A percentile compares a stretch with the other conserved stretches of the same genome.
Evolutionary conservation across 2,329 filamentous ascomycete genomes (phyloP).

Genomic region (Domatiomyces catenatus): DNA sequence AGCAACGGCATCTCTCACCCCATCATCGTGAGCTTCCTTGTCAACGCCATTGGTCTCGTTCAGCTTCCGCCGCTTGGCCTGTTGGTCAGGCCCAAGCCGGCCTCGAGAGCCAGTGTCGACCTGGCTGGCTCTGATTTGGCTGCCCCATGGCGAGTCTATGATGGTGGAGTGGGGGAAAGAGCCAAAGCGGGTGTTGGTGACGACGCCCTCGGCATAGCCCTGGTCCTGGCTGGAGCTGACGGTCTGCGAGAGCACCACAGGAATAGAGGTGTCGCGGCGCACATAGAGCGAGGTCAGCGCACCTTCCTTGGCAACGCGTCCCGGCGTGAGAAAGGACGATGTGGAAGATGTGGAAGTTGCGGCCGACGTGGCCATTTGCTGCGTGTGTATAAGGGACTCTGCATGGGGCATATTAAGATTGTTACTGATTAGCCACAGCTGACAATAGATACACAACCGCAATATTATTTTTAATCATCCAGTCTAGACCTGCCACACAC

Average conservation of each 20-base stretch:
- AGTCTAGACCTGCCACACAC: no score
- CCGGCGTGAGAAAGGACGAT: slow-evolving; percentile 69
- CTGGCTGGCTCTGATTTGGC: slow-evolving; percentile 73
- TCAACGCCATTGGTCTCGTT: slow-evolving; percentile 20
- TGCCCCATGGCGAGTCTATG: slow-evolving; percentile 71
- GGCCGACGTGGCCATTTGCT: slow-evolving; percentile 5
- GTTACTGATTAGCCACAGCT: no score
- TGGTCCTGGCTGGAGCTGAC: slow-evolving; percentile 41
- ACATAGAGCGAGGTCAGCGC: slow-evolving; percentile 73
- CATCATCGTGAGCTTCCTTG: slow-evolving; percentile 1
- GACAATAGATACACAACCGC: no score
- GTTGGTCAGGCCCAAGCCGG: slow-evolving; percentile 43
- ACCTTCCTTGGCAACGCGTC: slow-evolving; percentile 44
- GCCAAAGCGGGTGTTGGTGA: slow-evolving; percentile 85
- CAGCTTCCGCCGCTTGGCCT: slow-evolving; percentile 33
- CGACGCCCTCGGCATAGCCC: slow-evolving; percentile 61
- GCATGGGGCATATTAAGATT: no score
- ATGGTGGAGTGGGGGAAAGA: slow-evolving; percentile 72
- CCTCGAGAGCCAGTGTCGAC: slow-evolving; percentile 87
- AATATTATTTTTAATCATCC: no score
- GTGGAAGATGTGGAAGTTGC: neutral
- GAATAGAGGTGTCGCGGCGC: slow-evolving; percentile 70
- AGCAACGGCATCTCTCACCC: slow-evolving; percentile 22
- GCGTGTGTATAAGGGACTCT: neutral
- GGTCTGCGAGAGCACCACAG: slow-evolving; percentile 51